These are phyloP conservation scores for Paecilomyces sp. DNA, from an alignment of 2,329 filamentous ascomycete genomes.

Conservation along the genomic window DNA sequence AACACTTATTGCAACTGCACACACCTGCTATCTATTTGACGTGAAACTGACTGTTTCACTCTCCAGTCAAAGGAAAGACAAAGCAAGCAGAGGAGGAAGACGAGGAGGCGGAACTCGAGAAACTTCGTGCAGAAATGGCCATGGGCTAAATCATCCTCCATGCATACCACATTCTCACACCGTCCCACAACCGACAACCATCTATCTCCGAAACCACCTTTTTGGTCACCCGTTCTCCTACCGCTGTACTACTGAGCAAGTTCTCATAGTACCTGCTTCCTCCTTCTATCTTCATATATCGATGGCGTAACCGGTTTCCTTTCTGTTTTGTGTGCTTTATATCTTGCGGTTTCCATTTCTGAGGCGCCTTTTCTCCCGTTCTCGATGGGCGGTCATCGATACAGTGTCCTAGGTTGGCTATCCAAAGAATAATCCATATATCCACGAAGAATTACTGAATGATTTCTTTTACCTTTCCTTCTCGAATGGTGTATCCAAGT, in stretches of 20 bases:
- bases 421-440: not conserved
- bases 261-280: not conserved
- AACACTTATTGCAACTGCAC: not conserved
- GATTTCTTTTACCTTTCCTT: not conserved
- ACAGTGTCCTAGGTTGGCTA: not conserved
- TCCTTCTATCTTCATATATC: not conserved
- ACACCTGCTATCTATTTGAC: not conserved
- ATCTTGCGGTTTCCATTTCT: not conserved
- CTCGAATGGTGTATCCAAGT: not conserved
- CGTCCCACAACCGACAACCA: not conserved
- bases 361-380: not conserved
- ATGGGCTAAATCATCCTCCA: slow-evolving; percentile 52
- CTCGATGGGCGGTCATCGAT: not conserved
- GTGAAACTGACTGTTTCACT: slow-evolving; percentile 3
- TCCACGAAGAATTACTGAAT: not conserved
- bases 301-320: not conserved
- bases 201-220: not conserved
- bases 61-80: slow-evolving; percentile 39
- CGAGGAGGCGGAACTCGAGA: slow-evolving; percentile 89
- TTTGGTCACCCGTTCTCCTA: not conserved
- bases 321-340: not conserved
- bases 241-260: not conserved
- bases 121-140: slow-evolving; percentile 93
- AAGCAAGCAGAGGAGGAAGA: slow-evolving; percentile 69
- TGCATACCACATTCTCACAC: not conserved